These are phyloP conservation scores for Mucor saturninus DNA, from an alignment of 371 early-diverging fungal genomes.

Conservation along the genomic window DNA sequence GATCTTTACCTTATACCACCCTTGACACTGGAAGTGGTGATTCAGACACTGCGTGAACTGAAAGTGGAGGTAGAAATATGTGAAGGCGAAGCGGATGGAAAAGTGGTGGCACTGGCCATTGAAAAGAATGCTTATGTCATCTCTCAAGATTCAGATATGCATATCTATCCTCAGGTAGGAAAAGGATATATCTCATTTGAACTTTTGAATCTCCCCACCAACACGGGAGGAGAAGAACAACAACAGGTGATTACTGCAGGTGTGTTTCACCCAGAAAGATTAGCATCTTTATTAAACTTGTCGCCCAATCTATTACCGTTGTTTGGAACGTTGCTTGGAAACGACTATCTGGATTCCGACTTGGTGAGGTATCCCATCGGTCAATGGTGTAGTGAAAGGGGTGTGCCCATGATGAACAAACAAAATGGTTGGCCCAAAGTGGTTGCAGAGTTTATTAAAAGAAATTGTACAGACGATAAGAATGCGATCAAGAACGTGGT, in stretches of 20 bases:
- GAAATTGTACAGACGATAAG: slow-evolving; percentile 15
- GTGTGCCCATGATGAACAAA: slow-evolving; percentile 22
- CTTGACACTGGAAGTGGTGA: slow-evolving; percentile 54
- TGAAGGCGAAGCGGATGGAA: slow-evolving; percentile 60
- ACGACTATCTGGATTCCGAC: slow-evolving; percentile 52
- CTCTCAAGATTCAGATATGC: slow-evolving; percentile 66
- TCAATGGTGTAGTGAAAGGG: slow-evolving; percentile 37
- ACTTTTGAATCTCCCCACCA: slow-evolving; percentile 33
- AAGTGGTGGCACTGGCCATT: slow-evolving; percentile 49
- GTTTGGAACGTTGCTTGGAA: slow-evolving; percentile 61
- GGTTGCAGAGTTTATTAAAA: slow-evolving; percentile 34
- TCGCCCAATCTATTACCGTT: slow-evolving; percentile 43
- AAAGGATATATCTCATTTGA: slow-evolving; percentile 64
- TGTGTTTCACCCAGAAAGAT: slow-evolving; percentile 46
- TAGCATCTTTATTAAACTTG: slow-evolving; percentile 47
- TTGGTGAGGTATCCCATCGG: slow-evolving; percentile 41
- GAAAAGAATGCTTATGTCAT: slow-evolving; percentile 53
- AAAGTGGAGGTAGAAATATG: slow-evolving; percentile 41
- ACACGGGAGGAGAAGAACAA: slow-evolving; percentile 10
- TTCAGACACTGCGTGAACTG: slow-evolving; percentile 47
- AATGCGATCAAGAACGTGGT: slow-evolving; percentile 20
- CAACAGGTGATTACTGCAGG: slow-evolving; percentile 31
- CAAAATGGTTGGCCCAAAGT: slow-evolving; percentile 37
- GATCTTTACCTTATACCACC: slow-evolving; percentile 61
- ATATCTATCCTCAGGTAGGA: slow-evolving; percentile 54